These are phyloP conservation scores for Colletotrichum sp. DNA, from an alignment of 2,329 filamentous ascomycete species.

Conservation along the genomic window DNA sequence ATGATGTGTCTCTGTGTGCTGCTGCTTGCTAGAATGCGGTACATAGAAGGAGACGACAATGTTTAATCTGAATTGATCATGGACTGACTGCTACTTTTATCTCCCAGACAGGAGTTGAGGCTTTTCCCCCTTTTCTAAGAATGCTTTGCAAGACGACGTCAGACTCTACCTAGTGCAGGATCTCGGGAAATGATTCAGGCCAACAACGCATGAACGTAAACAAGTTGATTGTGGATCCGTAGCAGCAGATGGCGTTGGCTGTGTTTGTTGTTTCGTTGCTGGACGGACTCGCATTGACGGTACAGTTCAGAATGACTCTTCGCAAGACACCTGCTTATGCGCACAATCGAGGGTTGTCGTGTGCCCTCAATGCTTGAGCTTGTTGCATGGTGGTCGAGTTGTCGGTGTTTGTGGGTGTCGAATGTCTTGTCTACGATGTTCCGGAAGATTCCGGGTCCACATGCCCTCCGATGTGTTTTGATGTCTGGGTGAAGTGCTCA, in stretches of 20 bases:
- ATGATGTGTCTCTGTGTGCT: background rate
- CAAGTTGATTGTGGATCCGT: background rate
- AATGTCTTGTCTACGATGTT: background rate
- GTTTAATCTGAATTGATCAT: background rate
- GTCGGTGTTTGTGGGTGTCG: background rate
- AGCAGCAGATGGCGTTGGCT: background rate
- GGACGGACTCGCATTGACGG: background rate
- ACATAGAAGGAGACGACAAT: too few species aligned
- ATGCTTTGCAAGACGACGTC: background rate
- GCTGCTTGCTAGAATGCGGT: background rate
- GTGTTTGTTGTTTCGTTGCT: background rate
- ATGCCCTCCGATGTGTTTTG: background rate
- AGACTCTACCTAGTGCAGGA: background rate
- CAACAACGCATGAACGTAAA: background rate
- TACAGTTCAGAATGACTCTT: background rate
- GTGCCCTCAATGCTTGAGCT: background rate
- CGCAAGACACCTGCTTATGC: background rate
- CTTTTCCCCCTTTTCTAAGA: too few species aligned
- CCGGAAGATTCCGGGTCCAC: constrained; percentile 1
- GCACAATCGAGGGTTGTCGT: background rate
- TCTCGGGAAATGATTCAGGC: background rate
- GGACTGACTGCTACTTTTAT: background rate
- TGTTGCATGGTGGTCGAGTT: background rate
- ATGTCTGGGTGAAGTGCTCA: background rate
- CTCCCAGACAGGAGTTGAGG: too few species aligned